Evolutionary conservation across 371 early-diverging fungal species (phyloP).

Genomic region (Batrachochytrium dendrobatidis): DNA sequence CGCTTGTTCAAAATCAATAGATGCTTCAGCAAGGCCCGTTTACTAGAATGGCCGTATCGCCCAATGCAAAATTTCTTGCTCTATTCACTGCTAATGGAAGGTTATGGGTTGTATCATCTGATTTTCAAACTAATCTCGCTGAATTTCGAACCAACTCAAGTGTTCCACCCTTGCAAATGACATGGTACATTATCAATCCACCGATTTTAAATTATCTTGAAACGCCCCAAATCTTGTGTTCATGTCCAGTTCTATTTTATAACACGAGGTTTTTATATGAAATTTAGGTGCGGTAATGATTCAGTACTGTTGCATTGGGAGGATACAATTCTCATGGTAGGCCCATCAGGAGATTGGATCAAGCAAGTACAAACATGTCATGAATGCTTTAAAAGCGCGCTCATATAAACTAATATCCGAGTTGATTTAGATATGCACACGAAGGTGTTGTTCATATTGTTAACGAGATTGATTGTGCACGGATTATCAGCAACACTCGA

Average conservation of each 20-base stretch:
- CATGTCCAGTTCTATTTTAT: neutral
- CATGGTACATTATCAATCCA: slow-evolving; percentile 80
- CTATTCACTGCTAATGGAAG: slow-evolving; percentile 72
- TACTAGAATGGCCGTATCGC: slow-evolving; percentile 77
- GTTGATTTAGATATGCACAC: slow-evolving; percentile 51
- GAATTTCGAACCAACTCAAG: slow-evolving; percentile 67
- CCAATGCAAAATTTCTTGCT: slow-evolving; percentile 87
- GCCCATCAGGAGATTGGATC: slow-evolving; percentile 88
- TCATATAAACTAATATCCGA: neutral
- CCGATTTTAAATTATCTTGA: neutral
- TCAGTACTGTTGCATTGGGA: slow-evolving; percentile 83
- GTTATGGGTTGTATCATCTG: slow-evolving; percentile 89
- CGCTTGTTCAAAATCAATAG: slow-evolving; percentile 25
- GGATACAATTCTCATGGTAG: slow-evolving; percentile 75
- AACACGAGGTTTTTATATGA: neutral
- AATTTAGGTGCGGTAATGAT: slow-evolving; percentile 88
- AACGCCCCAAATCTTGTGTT: neutral
- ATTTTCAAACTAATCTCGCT: slow-evolving; percentile 86
- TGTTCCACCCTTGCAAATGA: slow-evolving; percentile 63
- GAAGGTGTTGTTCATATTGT: slow-evolving; percentile 73
- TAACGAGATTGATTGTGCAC: slow-evolving; percentile 88
- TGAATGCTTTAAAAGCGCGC: neutral
- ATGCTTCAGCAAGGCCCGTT: slow-evolving; percentile 85
- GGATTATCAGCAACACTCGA: slow-evolving; percentile 72
- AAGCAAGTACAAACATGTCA: slow-evolving; percentile 38